Conservation (phyloP, 495 filamentous ascomycete species). For the Cudoniella acicularis region DNA sequence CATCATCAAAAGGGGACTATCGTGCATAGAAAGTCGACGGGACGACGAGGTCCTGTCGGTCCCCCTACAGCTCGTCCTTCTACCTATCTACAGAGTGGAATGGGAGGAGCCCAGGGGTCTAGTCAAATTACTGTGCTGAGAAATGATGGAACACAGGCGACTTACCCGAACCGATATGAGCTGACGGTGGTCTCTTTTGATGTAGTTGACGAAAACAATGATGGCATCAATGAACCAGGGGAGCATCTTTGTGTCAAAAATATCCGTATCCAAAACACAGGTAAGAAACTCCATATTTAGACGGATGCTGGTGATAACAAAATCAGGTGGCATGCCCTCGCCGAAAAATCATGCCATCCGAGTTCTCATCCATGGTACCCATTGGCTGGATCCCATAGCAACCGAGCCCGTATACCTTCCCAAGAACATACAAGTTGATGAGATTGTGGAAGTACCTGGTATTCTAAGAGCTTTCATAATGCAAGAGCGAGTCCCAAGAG, state of each 20-base stretch:
- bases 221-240: conserved; percentile 44
- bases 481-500: conserved; percentile 16
- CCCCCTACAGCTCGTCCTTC: conserved; percentile 18
- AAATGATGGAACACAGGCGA: conserved; percentile 27
- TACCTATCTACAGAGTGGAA: conserved; percentile 23
- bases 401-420: conserved; percentile 21
- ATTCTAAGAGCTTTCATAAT: conserved; percentile 23
- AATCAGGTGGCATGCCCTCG: conserved; percentile 3
- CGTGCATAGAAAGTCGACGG: conserved; percentile 4
- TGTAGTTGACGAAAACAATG: conserved; percentile 40
- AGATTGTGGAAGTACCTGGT: conserved; percentile 19
- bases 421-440: conserved; percentile 21
- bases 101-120: conserved; percentile 24
- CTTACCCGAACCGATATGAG: conserved; percentile 33
- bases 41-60: conserved; percentile 26
- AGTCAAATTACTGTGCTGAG: conserved; percentile 30
- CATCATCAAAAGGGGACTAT: conserved; percentile 3
- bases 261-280: conserved; percentile 36
- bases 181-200: conserved; percentile 37
- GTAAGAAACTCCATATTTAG: too few species aligned
- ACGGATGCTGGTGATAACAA: neutral
- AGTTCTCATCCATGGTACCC: conserved; percentile 17
- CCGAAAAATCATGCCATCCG: conserved; percentile 8
- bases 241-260: conserved; percentile 39
- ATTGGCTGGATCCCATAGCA: conserved; percentile 22